A percentile compares a stretch with the other conserved stretches of the same genome.
These are phyloP conservation scores for Cutaneotrichosporon cyanovorans DNA, from an alignment of 1,284 basidiomycete species.

Conservation along the genomic window DNA sequence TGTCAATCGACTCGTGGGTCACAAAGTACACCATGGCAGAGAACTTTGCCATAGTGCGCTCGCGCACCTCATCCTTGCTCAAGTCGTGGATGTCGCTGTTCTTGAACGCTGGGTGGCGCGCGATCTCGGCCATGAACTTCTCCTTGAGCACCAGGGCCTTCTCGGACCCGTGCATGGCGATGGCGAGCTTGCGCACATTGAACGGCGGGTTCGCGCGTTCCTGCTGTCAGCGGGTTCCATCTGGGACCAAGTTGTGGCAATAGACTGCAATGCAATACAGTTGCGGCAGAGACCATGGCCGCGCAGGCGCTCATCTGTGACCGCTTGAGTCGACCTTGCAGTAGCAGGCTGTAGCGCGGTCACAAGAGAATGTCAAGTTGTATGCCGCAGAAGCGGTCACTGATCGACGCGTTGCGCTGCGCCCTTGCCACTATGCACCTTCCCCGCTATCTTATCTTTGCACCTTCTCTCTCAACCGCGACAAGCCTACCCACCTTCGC, in stretches of 20 bases:
- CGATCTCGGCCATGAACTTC: constrained; percentile 51
- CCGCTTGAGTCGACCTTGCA: no score
- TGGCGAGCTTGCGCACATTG: constrained; percentile 46
- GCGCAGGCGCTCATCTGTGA: no score
- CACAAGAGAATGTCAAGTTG: no score
- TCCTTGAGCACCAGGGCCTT: constrained; percentile 44
- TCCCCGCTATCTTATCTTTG: neutral
- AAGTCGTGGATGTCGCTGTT: constrained; percentile 53
- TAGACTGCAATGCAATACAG: no score
- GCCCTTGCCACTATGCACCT: no score
- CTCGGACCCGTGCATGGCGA: constrained; percentile 44
- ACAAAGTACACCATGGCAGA: constrained; percentile 48
- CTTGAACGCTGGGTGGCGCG: constrained; percentile 51
- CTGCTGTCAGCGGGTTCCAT: constrained; percentile 18
- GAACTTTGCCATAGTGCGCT: constrained; percentile 50
- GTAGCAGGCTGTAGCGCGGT: no score
- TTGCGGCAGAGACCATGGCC: no score
- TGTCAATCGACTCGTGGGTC: constrained; percentile 47
- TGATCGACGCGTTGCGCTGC: no score
- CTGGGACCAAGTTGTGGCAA: no score
- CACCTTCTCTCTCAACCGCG: neutral
- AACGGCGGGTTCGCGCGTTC: constrained; percentile 51
- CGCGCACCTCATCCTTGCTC: constrained; percentile 51
- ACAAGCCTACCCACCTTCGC: constrained; percentile 33
- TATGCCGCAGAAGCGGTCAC: no score